A percentile compares a stretch with the other conserved stretches of the same genome.
These are phyloP conservation scores for Solanum megistacrolobum DNA, from an alignment of 257 asterid species.

Conservation along the genomic window DNA sequence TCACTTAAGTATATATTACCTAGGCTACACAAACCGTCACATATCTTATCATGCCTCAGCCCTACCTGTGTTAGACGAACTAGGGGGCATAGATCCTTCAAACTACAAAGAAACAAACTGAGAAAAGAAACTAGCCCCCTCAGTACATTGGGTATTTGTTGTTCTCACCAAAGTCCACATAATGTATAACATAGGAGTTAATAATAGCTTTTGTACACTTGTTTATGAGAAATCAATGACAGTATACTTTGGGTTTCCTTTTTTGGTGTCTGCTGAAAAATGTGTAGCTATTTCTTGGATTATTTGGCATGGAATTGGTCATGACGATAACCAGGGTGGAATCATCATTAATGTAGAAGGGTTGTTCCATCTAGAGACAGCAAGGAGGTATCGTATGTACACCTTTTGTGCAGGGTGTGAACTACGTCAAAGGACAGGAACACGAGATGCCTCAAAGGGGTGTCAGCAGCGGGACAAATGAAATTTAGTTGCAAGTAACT, in stretches of 20 bases:
- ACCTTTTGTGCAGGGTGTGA: not conserved
- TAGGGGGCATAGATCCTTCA: not conserved
- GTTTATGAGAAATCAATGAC: not conserved
- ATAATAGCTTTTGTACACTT: not conserved
- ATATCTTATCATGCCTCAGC: not conserved
- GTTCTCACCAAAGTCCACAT: not conserved
- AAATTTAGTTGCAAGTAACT: not conserved
- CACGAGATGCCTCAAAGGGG: not conserved
- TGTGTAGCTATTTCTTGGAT: not conserved
- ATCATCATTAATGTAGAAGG: not conserved
- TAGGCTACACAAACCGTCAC: not conserved
- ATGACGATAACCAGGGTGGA: not conserved
- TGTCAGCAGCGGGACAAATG: not conserved
- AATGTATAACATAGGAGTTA: not conserved
- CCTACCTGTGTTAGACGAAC: not conserved
- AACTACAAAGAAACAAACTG: not conserved
- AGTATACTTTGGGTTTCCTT: not conserved
- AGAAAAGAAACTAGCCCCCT: not conserved
- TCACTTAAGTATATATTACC: not conserved
- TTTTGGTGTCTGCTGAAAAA: not conserved
- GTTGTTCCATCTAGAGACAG: not conserved
- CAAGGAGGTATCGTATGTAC: not conserved
- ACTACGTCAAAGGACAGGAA: not conserved
- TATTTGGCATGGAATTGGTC: not conserved
- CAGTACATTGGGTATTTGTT: not conserved